Evolutionary conservation across 2,329 filamentous ascomycete species (phyloP), one percentile per base, ranked within the genome.

Genomic region (Nemania sp.): DNA sequence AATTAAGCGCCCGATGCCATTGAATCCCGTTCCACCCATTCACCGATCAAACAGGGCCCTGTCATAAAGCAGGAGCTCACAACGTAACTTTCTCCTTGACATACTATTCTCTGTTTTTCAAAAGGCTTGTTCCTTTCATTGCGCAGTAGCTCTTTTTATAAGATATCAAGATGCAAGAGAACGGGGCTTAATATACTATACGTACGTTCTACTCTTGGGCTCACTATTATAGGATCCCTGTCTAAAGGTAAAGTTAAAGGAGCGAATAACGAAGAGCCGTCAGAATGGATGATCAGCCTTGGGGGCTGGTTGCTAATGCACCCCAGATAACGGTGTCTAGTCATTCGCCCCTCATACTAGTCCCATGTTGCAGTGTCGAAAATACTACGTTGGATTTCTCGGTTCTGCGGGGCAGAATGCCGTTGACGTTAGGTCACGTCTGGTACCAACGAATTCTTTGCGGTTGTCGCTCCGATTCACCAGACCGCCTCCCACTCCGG

Each of bases 331-430:
- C 26, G 49, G 38, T 55, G 43, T 45, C 52, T 32, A 22, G 60
- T 59, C 41, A 54, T 52, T 53, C 47, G 32, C 55, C 22, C 49
- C 59, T 51, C n/a, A 47, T 47, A 49, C 38, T 20, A 27, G 43
- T 59, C 27, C 32, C 32, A 35, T 35, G 32, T 29, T 27, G 45
- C 54, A 32, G 29, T 6, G 11, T 41, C 27, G 35, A n/a, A 43
- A 41, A 55, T 54, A 49, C 64, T 15, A 63, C 53, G 47, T 35
- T 59, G 41, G 32, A 10, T 52, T 57, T 61, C 59, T 70, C 67
- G 67, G 67, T 55, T 67, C 56, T 67, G 64, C 64, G 67, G 67
- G 58, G 67, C 47, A 27, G 47, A 64, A 68, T 62, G 68, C 68
- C 68, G 68, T 68, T 62, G 15, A 59, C 22, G 15, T 51, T 52